Evolutionary conservation across 345 rosid genomes (phyloP), one percentile per base, ranked within the genome.

Genomic region (Brassica carinata): DNA sequence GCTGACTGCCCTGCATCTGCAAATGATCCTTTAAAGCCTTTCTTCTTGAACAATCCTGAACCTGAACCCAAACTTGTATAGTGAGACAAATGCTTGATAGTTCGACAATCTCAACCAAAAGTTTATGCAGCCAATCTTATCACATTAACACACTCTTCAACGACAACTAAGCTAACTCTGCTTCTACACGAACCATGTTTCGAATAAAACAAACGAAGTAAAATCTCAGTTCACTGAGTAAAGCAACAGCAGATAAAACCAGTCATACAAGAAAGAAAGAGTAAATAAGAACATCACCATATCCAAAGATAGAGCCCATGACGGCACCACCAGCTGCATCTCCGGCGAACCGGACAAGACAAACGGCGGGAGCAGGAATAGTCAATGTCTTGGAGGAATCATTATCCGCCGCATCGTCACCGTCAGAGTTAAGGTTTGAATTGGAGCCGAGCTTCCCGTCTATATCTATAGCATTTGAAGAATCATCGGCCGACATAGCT

Each of bases 241-340:
- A 34, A 57, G 57, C 17, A 73, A 8, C 26, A 62, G 3, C 67
- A 18, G 26, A 7, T 38, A 23, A 72, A 75, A 55, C 0, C n/a
- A 73, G 2, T 29, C 17, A 76, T 3, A 67, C 13, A 23, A 64
- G 72, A 36, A 17, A 45, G 4, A 40, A 30, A 26, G 71, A 75
- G 53, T 4, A 59, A 36, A 53, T 8, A 48, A 5, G 23, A 62
- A 1, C 7, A 8, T 29, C 10, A 93, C 99, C 98, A 72, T 85
- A 93, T 74, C 97, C 97, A 71, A 90, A 90, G 66, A 93, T 86
- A 73, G 97, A 89, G 76, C 98, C 97, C 94, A 89, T 87, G 67
- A 96, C 79, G 61, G 95, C 95, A 68, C 99, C 99, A n/a, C 89
- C 90, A 34, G 90, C 90, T 64, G 98, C 81, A 86, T 93, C 97